Evolutionary conservation across 2,329 filamentous ascomycete species (phyloP).

Genomic region (Clarireedia monteithiana): DNA sequence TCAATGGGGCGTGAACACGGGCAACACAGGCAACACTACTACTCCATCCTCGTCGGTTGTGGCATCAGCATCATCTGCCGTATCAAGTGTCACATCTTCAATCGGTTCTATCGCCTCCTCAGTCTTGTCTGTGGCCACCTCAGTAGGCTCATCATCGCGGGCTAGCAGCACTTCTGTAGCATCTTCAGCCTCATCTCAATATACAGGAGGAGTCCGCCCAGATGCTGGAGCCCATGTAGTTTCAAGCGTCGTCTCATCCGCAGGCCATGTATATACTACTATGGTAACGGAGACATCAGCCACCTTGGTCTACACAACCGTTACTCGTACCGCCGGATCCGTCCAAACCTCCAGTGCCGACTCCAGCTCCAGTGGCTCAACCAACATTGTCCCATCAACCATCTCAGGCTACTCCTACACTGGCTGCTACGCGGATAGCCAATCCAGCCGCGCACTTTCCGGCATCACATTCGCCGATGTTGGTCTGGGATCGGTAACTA

Average conservation of each 20-base stretch:
- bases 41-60: neutral
- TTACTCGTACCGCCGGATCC: conserved; percentile 21
- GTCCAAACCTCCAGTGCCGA: conserved; percentile 18
- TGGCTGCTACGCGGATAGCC: conserved; percentile 37
- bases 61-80: neutral
- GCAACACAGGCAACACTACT: neutral
- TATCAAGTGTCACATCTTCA: neutral
- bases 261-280: neutral
- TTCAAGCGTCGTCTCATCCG: conserved; percentile 12
- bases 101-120: too few relatives aligned
- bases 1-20: conserved; percentile 36
- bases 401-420: conserved; percentile 32
- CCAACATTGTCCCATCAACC: conserved; percentile 17
- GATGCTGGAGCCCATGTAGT: conserved; percentile 29
- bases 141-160: too few relatives aligned
- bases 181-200: conserved; percentile 12
- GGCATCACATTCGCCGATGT: conserved; percentile 35
- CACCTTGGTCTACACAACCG: conserved; percentile 36
- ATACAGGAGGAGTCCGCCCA: conserved; percentile 13
- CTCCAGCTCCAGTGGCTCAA: conserved; percentile 17
- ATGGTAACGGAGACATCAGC: conserved; percentile 28
- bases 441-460: conserved; percentile 32
- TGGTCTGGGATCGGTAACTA: conserved; percentile 33
- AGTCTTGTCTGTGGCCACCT: too few relatives aligned
- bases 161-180: neutral